These are phyloP conservation scores for Coemansia erecta DNA, from an alignment of 192 early-diverging fungal species.

Conservation along the genomic window DNA sequence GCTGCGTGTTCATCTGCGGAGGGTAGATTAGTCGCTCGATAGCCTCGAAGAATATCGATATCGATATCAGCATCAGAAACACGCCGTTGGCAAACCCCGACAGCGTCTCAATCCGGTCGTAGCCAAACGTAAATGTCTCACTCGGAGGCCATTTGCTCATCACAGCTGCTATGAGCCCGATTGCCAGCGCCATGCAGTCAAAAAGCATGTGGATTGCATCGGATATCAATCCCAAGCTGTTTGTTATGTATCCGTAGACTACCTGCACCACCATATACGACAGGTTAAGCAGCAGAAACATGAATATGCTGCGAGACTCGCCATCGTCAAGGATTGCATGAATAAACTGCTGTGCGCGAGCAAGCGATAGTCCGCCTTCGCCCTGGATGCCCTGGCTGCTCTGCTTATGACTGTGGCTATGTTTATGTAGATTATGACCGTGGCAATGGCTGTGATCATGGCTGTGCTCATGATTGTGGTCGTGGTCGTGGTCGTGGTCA, in stretches of 20 bases:
- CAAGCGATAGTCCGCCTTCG: background rate
- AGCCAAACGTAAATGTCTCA: conserved; percentile 67
- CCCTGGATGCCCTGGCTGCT: no score
- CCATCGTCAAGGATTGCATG: conserved; percentile 30
- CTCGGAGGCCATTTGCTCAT: conserved; percentile 91
- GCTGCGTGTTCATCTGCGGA: conserved; percentile 80
- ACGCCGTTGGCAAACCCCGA: conserved; percentile 93
- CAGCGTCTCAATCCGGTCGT: conserved; percentile 86
- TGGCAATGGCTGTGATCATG: background rate
- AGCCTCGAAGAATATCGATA: conserved; percentile 90
- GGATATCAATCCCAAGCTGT: conserved; percentile 86
- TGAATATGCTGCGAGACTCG: conserved; percentile 89
- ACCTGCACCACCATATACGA: conserved; percentile 91
- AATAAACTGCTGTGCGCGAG: conserved; percentile 12
- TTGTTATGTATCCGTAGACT: conserved; percentile 74
- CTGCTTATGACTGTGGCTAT: no score
- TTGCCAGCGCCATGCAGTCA: conserved; percentile 87
- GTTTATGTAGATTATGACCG: no score
- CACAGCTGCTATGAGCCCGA: conserved; percentile 83
- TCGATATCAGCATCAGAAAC: conserved; percentile 82
- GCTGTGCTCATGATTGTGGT: background rate
- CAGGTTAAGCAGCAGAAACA: conserved; percentile 89
- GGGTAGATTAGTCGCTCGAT: conserved; percentile 83
- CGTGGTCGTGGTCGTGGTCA: conserved; percentile 8
- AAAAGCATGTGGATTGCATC: conserved; percentile 99